Base-by-base conservation (phyloP, 225 moss, liverwort and hornwort genomes). In the Sphagnum tenellum region DNA sequence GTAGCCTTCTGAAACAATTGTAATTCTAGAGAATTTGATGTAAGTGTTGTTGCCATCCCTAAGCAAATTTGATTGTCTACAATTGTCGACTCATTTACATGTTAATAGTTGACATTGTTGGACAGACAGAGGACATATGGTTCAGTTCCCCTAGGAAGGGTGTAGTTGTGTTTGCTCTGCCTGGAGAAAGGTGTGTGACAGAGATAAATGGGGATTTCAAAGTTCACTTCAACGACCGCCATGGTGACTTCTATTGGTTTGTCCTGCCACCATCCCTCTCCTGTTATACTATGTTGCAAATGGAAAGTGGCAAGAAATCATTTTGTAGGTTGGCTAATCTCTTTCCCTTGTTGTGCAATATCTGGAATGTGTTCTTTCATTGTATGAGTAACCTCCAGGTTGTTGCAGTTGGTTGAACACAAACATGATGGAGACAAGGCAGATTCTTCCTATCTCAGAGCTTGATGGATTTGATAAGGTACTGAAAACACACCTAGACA, bases 381-480 rank as follows among this genome's bases (percentile, higher is more conserved):
- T 29, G 29, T 29, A 29, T 29, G 29, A 29, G 29, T 29, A 29
- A 29, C 29, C 29, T 29, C 29, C 29, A 13, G 56, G 57, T 63
- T 60, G 48, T 48, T 78, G 84, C 87, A 98, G 96, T 76, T 98
- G 96, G 96, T 75, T 98, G 75, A 98, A 98, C 76, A 98, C 93
- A 65, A 98, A 93, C 59, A 90, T 98, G 96, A 93, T 98, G 90
- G 96, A 93, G 69, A 85, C 88, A 1, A 85, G 96, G 75, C 82
- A 90, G 72, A 71, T 98, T 67, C 81, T 98, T 72, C 82, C 79
- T 52, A 84, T 75, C 13, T 81, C 89, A 46, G 96, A 98, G 65
- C 93, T 98, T 45, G 96, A 98, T 79, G 96, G 93, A 9, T 98
- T 89, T 78, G 96, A 98, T 62, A 98, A 93, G 96, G 96, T 98